These are phyloP conservation scores for Paramecium pentaurelia DNA, from an alignment of 73 alveolate species.

Conservation along the genomic window DNA sequence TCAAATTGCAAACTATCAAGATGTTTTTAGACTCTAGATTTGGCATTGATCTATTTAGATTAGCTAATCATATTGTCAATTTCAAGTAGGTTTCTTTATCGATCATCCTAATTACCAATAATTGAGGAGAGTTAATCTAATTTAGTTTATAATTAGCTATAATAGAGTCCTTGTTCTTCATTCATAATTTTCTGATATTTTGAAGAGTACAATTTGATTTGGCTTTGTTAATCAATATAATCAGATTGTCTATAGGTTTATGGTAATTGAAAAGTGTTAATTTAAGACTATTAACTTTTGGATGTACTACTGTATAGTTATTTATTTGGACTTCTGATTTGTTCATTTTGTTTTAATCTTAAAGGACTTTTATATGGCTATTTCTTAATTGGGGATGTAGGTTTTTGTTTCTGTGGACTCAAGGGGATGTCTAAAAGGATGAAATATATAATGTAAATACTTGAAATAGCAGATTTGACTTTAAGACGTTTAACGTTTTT, in stretches of 20 bases:
- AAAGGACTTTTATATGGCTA: not conserved
- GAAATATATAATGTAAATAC: not conserved
- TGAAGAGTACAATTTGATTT: not conserved
- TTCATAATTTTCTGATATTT: not conserved
- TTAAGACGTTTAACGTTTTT: not conserved
- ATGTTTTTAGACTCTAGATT: not conserved
- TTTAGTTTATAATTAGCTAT: conserved; percentile 11
- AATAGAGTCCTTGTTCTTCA: conserved; percentile 21
- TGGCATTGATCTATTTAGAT: not conserved
- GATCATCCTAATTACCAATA: not conserved
- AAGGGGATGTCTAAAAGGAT: not conserved
- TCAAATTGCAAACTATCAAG: not conserved
- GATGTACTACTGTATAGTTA: not conserved
- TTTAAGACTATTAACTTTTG: not conserved
- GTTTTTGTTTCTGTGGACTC: not conserved
- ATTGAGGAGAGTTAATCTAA: not conserved
- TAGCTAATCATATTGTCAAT: conserved; percentile 5
- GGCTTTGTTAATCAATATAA: not conserved
- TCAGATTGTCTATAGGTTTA: not conserved
- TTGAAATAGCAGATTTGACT: conserved; percentile 12
- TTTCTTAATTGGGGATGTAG: not conserved
- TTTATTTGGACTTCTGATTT: not conserved
- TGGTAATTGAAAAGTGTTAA: not conserved
- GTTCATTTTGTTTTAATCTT: not conserved
- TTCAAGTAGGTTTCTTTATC: not conserved